Percentiles rank a stretch among this genome's conserved stretches.
Evolutionary conservation across 352 stramenopile species (phyloP).

Genomic region (Phytophthora multivora): DNA sequence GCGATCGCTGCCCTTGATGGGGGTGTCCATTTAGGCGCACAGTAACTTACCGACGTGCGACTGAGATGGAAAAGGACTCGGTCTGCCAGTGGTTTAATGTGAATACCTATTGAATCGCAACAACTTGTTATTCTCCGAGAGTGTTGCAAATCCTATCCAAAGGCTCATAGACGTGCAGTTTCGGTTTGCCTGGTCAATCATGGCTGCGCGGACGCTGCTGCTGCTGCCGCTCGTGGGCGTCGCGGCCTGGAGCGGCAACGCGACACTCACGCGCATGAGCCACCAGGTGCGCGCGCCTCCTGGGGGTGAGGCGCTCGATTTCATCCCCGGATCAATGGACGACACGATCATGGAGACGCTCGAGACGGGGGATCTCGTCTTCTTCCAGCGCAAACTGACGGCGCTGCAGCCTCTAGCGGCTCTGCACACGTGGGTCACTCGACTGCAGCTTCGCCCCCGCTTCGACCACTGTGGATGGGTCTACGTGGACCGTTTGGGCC

Average conservation of each 20-base stretch:
- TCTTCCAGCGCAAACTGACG: constrained; percentile 78
- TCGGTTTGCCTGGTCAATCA: too few relatives aligned
- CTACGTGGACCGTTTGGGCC: constrained; percentile 79
- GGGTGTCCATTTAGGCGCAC: neutral
- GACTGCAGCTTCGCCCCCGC: constrained; percentile 56
- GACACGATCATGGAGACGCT: constrained; percentile 88
- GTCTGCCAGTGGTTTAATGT: constrained; percentile 12
- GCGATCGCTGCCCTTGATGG: constrained; percentile 30
- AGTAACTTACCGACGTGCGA: too few relatives aligned
- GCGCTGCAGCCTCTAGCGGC: constrained; percentile 74
- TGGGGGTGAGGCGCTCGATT: constrained; percentile 51
- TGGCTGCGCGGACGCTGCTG: constrained; percentile 45
- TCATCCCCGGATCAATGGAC: constrained; percentile 82
- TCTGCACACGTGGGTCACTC: constrained; percentile 68
- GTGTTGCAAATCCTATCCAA: constrained; percentile 25
- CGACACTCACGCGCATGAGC: constrained; percentile 52
- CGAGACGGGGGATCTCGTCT: constrained; percentile 81
- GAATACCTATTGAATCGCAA: constrained; percentile 18
- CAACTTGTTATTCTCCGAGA: neutral
- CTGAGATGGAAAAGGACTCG: neutral
- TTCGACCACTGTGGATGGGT: constrained; percentile 87
- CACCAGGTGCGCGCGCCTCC: constrained; percentile 41
- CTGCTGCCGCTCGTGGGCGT: constrained; percentile 65
- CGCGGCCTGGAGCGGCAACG: constrained; percentile 76
- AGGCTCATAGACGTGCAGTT: constrained; percentile 20